phyloP scores from a whole-genome alignment of 73 alveolate genomes.

The Symbiodinium pilosum region DNA sequence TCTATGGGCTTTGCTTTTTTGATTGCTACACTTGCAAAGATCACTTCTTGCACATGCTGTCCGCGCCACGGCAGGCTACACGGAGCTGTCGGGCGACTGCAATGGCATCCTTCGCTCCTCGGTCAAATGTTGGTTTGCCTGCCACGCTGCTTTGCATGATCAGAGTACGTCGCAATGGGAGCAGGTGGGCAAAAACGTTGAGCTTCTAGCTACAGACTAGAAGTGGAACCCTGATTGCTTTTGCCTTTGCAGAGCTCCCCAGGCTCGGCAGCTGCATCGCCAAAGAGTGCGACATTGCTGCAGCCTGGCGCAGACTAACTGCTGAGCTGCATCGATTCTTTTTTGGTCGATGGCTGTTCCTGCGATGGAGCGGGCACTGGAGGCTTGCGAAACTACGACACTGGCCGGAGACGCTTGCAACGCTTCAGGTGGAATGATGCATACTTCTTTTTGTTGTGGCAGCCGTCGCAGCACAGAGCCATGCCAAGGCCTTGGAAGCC shows the following conservation, averaged over 20 bases:
- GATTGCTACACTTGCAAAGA: too few species aligned
- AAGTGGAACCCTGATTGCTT: background rate
- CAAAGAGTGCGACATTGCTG: background rate
- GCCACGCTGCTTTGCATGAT: background rate
- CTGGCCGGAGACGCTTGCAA: background rate
- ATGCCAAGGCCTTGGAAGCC: conserved; percentile 26
- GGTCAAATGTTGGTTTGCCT: background rate
- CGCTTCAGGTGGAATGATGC: too few species aligned
- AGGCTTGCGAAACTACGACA: background rate
- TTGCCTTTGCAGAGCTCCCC: background rate
- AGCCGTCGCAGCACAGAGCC: too few species aligned
- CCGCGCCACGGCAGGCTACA: background rate
- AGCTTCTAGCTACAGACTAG: too few species aligned
- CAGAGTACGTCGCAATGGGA: too few species aligned
- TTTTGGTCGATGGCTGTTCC: background rate
- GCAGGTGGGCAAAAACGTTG: too few species aligned
- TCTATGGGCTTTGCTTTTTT: too few species aligned
- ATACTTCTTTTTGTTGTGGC: too few species aligned
- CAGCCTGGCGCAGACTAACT: background rate
- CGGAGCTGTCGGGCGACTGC: background rate
- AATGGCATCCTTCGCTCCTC: background rate
- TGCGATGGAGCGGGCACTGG: background rate
- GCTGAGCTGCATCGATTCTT: background rate
- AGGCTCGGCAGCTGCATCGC: background rate
- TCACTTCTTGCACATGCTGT: too few species aligned